Percentiles rank a stretch among this genome's conserved stretches.
Conservation (phyloP, 345 rosid genomes). For the Euphorbia pulcherrima region DNA sequence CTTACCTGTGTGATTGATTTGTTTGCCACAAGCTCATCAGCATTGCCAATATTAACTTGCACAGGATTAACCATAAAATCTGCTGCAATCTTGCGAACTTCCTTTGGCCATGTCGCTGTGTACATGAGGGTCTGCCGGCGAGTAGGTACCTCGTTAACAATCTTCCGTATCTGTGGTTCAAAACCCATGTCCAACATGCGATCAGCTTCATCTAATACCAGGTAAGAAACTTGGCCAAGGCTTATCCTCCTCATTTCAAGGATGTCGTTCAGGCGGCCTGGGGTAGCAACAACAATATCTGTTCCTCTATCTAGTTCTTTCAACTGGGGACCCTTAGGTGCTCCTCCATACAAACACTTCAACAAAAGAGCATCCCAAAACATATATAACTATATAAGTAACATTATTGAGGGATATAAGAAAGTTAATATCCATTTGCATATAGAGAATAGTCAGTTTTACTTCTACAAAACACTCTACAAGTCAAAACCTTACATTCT, state of each 20-base stretch:
- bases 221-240: constrained; percentile 82
- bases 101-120: constrained; percentile 98
- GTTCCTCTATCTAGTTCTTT: constrained; percentile 88
- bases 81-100: constrained; percentile 95
- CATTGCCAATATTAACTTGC: constrained; percentile 95
- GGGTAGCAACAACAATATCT: constrained; percentile 96
- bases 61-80: constrained; percentile 88
- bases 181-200: constrained; percentile 99
- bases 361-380: constrained; percentile 12
- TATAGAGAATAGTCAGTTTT: too few relatives aligned
- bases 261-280: constrained; percentile 95
- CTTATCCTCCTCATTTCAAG: constrained; percentile 93
- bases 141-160: constrained; percentile 86
- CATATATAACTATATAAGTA: constrained; percentile 18
- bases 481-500: too few relatives aligned
- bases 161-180: constrained; percentile 94
- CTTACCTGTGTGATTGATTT: constrained; percentile 94
- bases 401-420: background rate
- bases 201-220: constrained; percentile 97
- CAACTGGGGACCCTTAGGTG: constrained; percentile 92
- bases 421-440: too few relatives aligned
- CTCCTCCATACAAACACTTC: constrained; percentile 97
- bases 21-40: constrained; percentile 97
- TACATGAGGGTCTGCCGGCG: constrained; percentile 97
- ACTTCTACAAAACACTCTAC: too few relatives aligned